These are phyloP conservation scores for Phoenix dactylifera DNA, from an alignment of 176 grass and related monocot genomes.

Conservation along the genomic window DNA sequence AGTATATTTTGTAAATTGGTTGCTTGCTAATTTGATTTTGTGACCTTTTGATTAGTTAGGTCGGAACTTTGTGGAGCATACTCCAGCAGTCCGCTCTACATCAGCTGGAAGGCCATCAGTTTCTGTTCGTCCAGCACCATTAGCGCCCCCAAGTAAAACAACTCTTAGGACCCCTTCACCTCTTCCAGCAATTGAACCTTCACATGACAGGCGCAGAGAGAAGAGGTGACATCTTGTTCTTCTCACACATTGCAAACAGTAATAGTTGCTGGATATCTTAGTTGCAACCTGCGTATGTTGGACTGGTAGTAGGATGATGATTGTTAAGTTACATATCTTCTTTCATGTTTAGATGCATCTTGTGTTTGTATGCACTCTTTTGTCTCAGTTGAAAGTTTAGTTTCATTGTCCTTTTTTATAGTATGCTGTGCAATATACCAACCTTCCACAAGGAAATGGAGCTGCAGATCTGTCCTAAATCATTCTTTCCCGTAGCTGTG, in stretches of 20 bases:
- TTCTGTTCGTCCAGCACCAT: slow-evolving; percentile 49
- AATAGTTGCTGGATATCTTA: too few species aligned
- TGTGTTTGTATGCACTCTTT: too few species aligned
- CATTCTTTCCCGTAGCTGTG: not conserved
- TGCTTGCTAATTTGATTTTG: slow-evolving; percentile 34
- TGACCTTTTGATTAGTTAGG: slow-evolving; percentile 92
- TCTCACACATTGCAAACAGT: not conserved
- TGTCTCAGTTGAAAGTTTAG: too few species aligned
- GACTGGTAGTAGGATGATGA: too few species aligned
- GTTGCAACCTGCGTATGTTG: too few species aligned
- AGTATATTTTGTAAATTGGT: too few species aligned
- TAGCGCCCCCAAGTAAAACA: slow-evolving; percentile 80
- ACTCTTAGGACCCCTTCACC: slow-evolving; percentile 41
- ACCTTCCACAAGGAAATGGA: too few species aligned
- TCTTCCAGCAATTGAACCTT: slow-evolving; percentile 54
- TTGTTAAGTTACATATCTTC: not conserved
- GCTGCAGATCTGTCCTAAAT: not conserved
- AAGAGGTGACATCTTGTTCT: slow-evolving; percentile 38
- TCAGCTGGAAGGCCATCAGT: slow-evolving; percentile 65
- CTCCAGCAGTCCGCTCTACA: slow-evolving; percentile 60
- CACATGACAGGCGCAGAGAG: slow-evolving; percentile 35
- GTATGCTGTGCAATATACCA: too few species aligned
- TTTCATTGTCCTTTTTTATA: too few species aligned
- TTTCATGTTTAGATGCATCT: not conserved
- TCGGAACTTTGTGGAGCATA: slow-evolving; percentile 79